Evolutionary conservation across 2,329 filamentous ascomycete species (phyloP), one percentile per base, ranked within the genome.

Genomic region (Annulohypoxylon truncatum): DNA sequence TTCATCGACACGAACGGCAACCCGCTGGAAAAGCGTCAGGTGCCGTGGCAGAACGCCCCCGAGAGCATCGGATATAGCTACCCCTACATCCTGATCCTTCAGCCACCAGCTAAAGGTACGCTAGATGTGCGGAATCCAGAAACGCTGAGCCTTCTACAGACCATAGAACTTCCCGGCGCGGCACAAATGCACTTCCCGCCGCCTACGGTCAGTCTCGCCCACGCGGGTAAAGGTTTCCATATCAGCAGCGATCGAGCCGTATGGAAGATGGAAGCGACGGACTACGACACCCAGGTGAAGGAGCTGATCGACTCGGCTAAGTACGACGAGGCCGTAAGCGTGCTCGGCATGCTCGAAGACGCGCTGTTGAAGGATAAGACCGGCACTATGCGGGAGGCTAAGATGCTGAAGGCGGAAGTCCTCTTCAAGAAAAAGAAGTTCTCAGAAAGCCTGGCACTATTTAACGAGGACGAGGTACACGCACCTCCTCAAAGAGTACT

Each of bases 21-120:
- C 71, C 86, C 94, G 0, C 77, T 96, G 31, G 91, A 94, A 46
- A 93, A 92, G 78, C 86, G 91, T 59, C 94, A 98, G 77, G 90
- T 99, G n/a, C 94, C 94, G 1, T 99, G 96, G 96, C 87, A 90
- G 42, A 84, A 88, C 31, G 93, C 95, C 1, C 96, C 96, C 1
- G 94, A 97, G 73, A 91, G 91, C 60, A 90, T 99, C 64, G 96
- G 95, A 20, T 99, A 97, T 78, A 97, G 94, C 20, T 99, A 99
- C 77, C 96, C 96, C 0, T 99, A 97, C 76, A 90, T 99, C 59
- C 83, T 99, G 51, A 92, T 94, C 8, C 82, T 99, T 12, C 94
- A 97, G 75, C 84, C 93, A 6, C 89, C 93, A 0, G 85, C 92
- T 1, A 97, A 96, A 78, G 94, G 95, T 2, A 89, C 88, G 0